Conservation (phyloP, 768 basidiomycete genomes). For the Agaricus blazei region DNA sequence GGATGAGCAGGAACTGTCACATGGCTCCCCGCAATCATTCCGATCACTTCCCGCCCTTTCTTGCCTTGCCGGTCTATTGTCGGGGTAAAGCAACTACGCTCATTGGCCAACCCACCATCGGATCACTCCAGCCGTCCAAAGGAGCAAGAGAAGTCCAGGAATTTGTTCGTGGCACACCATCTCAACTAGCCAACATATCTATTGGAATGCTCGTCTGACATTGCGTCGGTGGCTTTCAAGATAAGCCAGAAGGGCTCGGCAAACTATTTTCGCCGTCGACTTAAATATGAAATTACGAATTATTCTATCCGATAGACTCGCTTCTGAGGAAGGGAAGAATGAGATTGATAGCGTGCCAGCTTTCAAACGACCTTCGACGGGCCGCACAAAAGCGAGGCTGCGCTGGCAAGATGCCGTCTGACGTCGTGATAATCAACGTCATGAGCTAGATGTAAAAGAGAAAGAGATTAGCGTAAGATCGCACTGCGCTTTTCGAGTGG, state of each 20-base stretch:
- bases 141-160: too few species aligned
- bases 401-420: conserved; percentile 69
- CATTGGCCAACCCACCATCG: background rate
- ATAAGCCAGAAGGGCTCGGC: too few species aligned
- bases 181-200: too few species aligned
- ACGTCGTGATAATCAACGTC: conserved; percentile 97
- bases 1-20: background rate
- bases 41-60: background rate
- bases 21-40: conserved; percentile 4
- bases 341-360: background rate
- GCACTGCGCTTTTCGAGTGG: background rate
- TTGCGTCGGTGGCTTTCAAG: background rate
- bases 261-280: too few species aligned
- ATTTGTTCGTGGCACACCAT: background rate
- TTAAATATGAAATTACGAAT: too few species aligned
- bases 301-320: too few species aligned
- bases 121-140: background rate
- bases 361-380: background rate
- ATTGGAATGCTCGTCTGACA: too few species aligned
- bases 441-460: conserved; percentile 57
- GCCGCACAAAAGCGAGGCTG: conserved; percentile 21
- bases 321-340: background rate
- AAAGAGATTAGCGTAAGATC: conserved; percentile 5
- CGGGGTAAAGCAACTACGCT: conserved; percentile 4
- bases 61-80: conserved; percentile 4